Conservation (phyloP, 441 rosid species). For the Populus hybrid region DNA sequence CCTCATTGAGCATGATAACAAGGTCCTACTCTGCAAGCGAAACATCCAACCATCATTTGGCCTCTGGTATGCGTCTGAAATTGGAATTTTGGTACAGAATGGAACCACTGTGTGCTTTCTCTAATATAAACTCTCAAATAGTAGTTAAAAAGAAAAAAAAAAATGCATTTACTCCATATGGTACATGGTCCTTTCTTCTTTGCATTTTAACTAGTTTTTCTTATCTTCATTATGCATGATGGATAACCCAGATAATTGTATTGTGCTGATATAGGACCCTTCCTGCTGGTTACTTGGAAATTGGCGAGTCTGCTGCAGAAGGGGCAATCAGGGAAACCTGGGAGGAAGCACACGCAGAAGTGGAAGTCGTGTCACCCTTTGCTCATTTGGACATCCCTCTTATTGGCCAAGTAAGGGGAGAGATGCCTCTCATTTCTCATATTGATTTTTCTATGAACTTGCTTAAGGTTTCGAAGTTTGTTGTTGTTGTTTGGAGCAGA, state of each 20-base stretch:
- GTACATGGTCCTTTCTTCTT: slow-evolving; percentile 12
- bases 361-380: slow-evolving; percentile 84
- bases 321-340: slow-evolving; percentile 94
- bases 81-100: slow-evolving; percentile 3
- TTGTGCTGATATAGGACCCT: slow-evolving; percentile 65
- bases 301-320: slow-evolving; percentile 93
- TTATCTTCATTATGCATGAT: neutral
- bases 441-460: slow-evolving; percentile 12
- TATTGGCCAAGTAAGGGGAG: slow-evolving; percentile 72
- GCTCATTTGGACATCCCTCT: slow-evolving; percentile 91
- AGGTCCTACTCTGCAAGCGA: slow-evolving; percentile 90
- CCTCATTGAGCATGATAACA: slow-evolving; percentile 81
- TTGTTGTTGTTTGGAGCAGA: slow-evolving; percentile 46
- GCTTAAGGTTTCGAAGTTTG: slow-evolving; percentile 11
- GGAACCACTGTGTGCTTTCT: neutral
- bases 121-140: neutral
- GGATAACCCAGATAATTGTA: slow-evolving; percentile 13
- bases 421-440: slow-evolving; percentile 1
- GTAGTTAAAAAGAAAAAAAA: neutral
- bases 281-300: slow-evolving; percentile 96
- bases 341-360: slow-evolving; percentile 95
- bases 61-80: slow-evolving; percentile 58
- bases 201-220: neutral
- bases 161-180: slow-evolving; percentile 7
- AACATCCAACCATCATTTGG: slow-evolving; percentile 91